A percentile compares a stretch with the other conserved stretches of the same genome.
Evolutionary conservation across 768 basidiomycete genomes (phyloP).

Genomic region (Suillus variegatus): DNA sequence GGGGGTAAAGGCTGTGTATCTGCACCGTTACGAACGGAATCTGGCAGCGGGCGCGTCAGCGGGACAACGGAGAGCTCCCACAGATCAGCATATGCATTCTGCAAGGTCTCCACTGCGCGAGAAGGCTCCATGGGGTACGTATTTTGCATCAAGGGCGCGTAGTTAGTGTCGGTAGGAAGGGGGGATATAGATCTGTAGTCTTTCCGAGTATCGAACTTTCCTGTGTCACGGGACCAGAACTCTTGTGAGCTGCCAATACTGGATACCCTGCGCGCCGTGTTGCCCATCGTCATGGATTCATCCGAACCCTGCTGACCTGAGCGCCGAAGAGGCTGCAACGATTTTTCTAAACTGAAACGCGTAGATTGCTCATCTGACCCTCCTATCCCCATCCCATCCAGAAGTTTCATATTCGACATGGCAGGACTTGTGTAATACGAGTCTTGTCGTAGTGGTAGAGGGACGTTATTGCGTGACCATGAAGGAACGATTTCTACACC

Average conservation of each 20-base stretch:
- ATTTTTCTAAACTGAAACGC: slow-evolving; percentile 19
- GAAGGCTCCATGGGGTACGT: slow-evolving; percentile 9
- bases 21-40: not conserved
- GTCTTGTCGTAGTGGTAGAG: slow-evolving; percentile 19
- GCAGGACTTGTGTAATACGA: slow-evolving; percentile 12
- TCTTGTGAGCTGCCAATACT: slow-evolving; percentile 25
- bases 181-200: slow-evolving; percentile 1
- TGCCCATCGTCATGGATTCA: slow-evolving; percentile 4
- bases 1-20: slow-evolving; percentile 13
- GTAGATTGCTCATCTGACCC: slow-evolving; percentile 14
- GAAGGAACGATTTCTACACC: slow-evolving; percentile 18
- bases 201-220: slow-evolving; percentile 3
- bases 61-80: slow-evolving; percentile 11
- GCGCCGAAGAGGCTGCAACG: slow-evolving; percentile 24
- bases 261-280: slow-evolving; percentile 2
- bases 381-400: slow-evolving; percentile 15
- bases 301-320: slow-evolving; percentile 15
- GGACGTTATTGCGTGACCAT: slow-evolving; percentile 2
- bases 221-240: slow-evolving; percentile 24
- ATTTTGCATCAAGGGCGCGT: not conserved
- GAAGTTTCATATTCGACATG: slow-evolving; percentile 14
- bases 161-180: not conserved
- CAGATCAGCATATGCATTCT: slow-evolving; percentile 2
- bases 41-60: not conserved
- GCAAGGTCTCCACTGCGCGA: not conserved